phyloP scores from a whole-genome alignment of 2,329 filamentous ascomycete genomes.

The Claviceps pazoutovae region DNA sequence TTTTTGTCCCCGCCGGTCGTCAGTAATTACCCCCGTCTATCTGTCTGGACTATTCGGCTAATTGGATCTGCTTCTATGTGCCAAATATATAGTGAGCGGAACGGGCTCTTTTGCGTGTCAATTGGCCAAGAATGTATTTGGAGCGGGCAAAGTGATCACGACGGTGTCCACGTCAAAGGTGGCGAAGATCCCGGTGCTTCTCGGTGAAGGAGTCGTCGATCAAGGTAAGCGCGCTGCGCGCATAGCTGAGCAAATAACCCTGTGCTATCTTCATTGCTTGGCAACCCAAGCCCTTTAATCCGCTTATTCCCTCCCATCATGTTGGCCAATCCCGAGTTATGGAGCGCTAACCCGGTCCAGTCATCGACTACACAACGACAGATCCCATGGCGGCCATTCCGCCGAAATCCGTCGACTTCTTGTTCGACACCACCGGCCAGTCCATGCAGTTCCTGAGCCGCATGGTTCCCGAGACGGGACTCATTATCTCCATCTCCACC shows the following conservation, averaged over 20 bases:
- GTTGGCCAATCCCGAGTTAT: too few relatives aligned
- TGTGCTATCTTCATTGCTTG: not conserved
- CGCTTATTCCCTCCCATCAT: not conserved
- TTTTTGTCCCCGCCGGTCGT: conserved; percentile 14
- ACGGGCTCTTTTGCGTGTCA: conserved; percentile 20
- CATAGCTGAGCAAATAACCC: not conserved
- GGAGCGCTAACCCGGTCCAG: conserved; percentile 3
- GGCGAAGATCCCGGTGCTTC: conserved; percentile 18
- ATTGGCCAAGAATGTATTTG: conserved; percentile 29
- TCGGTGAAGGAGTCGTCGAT: conserved; percentile 25
- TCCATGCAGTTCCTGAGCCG: conserved; percentile 22
- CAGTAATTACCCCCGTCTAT: conserved; percentile 1
- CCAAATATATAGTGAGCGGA: conserved; percentile 9
- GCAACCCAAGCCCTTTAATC: not conserved
- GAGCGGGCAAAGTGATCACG: conserved; percentile 29
- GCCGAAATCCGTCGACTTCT: conserved; percentile 24
- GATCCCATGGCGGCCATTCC: conserved; percentile 14
- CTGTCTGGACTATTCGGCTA: not conserved
- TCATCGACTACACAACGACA: conserved; percentile 13
- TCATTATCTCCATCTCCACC: conserved; percentile 23
- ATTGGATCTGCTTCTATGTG: not conserved
- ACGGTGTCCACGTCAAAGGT: conserved; percentile 30
- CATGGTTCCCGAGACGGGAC: conserved; percentile 19
- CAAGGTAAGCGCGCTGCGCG: conserved; percentile 11
- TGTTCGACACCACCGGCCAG: conserved; percentile 26